Percentiles rank a stretch among this genome's conserved stretches.
Conservation (phyloP, 2,329 filamentous ascomycete species). For the Oidium heveae region DNA sequence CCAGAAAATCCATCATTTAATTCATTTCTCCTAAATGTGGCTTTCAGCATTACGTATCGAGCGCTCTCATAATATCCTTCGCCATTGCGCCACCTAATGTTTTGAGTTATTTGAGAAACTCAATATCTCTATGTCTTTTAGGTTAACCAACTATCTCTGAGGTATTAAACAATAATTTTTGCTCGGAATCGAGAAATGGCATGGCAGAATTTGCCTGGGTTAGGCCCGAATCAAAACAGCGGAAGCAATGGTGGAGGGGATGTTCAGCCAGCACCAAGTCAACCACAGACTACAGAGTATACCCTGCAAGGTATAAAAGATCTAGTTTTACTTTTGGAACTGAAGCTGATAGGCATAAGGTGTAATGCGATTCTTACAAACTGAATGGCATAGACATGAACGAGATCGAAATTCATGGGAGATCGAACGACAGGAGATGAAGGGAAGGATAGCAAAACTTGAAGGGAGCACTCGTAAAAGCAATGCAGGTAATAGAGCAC, state of each 20-base stretch:
- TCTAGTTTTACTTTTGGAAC: neutral
- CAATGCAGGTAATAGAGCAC: slow-evolving; percentile 66
- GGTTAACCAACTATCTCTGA: too few relatives aligned
- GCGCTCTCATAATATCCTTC: too few relatives aligned
- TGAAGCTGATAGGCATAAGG: slow-evolving; percentile 27
- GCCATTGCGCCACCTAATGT: too few relatives aligned
- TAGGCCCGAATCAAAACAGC: slow-evolving; percentile 14
- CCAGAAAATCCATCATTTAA: too few relatives aligned
- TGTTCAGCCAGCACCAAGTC: slow-evolving; percentile 14
- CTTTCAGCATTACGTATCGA: too few relatives aligned
- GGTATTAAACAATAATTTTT: too few relatives aligned
- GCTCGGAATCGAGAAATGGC: slow-evolving; percentile 24
- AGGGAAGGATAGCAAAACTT: slow-evolving; percentile 79
- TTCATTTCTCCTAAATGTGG: too few relatives aligned
- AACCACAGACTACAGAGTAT: slow-evolving; percentile 40
- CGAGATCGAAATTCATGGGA: slow-evolving; percentile 96
- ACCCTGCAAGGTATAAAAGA: slow-evolving; percentile 35
- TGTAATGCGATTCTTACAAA: slow-evolving; percentile 97
- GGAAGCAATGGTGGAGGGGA: slow-evolving; percentile 10
- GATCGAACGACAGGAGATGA: slow-evolving; percentile 98
- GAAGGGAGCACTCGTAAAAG: slow-evolving; percentile 74
- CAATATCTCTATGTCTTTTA: too few relatives aligned
- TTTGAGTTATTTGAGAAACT: too few relatives aligned
- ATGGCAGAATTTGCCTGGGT: slow-evolving; percentile 42
- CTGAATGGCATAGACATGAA: slow-evolving; percentile 97